Percentiles rank a stretch among this genome's conserved stretches.
phyloP scores from a whole-genome alignment of 2,329 filamentous ascomycete genomes.

The Arthrinium phaeospermum region DNA sequence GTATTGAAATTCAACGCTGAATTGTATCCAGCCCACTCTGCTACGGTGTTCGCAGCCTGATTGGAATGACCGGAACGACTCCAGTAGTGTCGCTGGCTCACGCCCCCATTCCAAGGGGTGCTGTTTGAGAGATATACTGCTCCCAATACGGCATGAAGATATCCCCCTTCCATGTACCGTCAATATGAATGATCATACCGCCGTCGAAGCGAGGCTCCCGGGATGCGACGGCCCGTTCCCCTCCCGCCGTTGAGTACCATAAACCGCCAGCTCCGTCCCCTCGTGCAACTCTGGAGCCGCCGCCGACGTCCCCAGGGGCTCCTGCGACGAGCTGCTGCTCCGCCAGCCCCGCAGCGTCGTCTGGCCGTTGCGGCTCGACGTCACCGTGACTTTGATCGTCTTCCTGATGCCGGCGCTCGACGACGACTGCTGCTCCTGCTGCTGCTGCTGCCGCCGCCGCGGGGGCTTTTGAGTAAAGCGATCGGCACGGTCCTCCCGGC shows the following conservation, averaged over 20 bases:
- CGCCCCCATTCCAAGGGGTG: not conserved
- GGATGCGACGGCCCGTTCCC: not conserved
- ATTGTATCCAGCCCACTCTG: too few species aligned
- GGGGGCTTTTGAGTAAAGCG: not conserved
- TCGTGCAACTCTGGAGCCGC: not conserved
- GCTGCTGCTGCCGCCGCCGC: not conserved
- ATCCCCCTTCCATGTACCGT: not conserved
- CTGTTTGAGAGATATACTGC: not conserved
- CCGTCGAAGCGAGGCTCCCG: not conserved
- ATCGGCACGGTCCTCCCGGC: not conserved
- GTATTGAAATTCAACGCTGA: too few species aligned
- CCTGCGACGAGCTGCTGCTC: not conserved
- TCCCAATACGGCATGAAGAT: not conserved
- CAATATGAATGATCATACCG: not conserved
- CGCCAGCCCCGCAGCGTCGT: constrained; percentile 4
- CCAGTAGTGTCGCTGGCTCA: not conserved
- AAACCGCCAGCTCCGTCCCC: not conserved
- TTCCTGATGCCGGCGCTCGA: not conserved
- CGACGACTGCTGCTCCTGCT: not conserved
- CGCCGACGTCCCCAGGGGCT: not conserved
- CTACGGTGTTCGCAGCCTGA: not conserved
- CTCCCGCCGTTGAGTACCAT: not conserved
- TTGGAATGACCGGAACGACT: not conserved
- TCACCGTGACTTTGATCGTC: not conserved
- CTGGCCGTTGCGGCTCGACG: not conserved